These are phyloP conservation scores for Postia placenta DNA, from an alignment of 768 basidiomycete species.

Conservation along the genomic window DNA sequence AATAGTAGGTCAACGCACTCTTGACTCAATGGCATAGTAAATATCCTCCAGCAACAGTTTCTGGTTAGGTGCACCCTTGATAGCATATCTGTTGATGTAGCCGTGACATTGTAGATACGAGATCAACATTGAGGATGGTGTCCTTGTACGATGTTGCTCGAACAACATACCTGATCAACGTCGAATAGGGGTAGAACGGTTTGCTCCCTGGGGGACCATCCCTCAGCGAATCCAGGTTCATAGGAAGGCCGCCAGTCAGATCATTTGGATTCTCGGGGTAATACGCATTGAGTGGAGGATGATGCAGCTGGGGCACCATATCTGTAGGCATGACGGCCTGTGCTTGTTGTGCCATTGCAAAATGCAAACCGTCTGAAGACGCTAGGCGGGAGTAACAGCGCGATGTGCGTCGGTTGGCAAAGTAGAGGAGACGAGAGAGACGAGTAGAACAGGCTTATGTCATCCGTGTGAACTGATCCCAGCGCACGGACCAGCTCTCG, in stretches of 20 bases:
- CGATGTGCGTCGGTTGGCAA: slow-evolving; percentile 15
- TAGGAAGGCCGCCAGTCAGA: slow-evolving; percentile 77
- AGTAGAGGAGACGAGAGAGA: slow-evolving; percentile 23
- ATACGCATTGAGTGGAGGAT: slow-evolving; percentile 44
- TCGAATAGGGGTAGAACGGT: slow-evolving; percentile 88
- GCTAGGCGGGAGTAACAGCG: slow-evolving; percentile 5
- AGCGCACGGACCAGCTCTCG: slow-evolving; percentile 20
- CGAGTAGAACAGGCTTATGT: slow-evolving; percentile 21
- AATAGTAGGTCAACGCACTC: slow-evolving; percentile 59
- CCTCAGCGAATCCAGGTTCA: slow-evolving; percentile 80
- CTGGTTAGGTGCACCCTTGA: slow-evolving; percentile 86
- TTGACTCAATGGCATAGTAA: slow-evolving; percentile 86
- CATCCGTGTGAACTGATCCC: slow-evolving; percentile 20
- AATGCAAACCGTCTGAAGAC: background rate
- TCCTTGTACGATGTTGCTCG: no score
- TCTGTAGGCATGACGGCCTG: slow-evolving; percentile 57
- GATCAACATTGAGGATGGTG: no score
- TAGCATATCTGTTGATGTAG: slow-evolving; percentile 66
- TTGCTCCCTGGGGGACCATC: slow-evolving; percentile 87
- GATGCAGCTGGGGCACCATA: slow-evolving; percentile 33
- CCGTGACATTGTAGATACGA: background rate
- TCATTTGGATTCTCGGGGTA: slow-evolving; percentile 72
- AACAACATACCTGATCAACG: slow-evolving; percentile 73
- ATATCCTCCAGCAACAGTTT: slow-evolving; percentile 84
- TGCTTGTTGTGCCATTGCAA: slow-evolving; percentile 31